Base-by-base conservation (phyloP, 495 filamentous ascomycete species). In the Schizothecium vesticola region DNA sequence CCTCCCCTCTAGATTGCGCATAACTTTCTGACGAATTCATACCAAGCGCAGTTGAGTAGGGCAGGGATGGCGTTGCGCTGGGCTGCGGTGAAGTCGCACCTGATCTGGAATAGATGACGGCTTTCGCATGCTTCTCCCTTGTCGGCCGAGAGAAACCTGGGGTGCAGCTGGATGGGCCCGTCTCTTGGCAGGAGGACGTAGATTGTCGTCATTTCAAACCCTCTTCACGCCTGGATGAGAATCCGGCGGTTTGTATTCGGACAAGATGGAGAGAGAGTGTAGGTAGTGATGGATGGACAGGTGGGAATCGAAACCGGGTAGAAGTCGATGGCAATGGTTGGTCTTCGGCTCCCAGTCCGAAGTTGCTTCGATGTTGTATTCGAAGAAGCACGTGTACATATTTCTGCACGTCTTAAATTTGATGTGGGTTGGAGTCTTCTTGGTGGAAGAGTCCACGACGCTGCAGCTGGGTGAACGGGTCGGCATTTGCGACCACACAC, bases 81-180 rank as follows among this genome's bases (percentile, higher is more conserved):
- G 43, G 43, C 43, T 8, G 43, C 43, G 26, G 22, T 61, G 19
- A 16, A 22, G 16, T 61, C 24, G 24, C 70, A 59, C 56, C 12
- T 69, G 63, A 67, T 69, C 70, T 67, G 70, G 70, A 65, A 60
- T 68, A 68, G 66, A 65, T 64, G 26, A 62, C 25, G 31, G 23
- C 57, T 12, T 31, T 59, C 25, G 51, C 31, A 24, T 51, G 13
- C 29, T 11, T 56, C 65, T 59, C 21, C 25, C 28, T 25, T 22
- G 16, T 65, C 9, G 56, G 56, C 33, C 23, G 23, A 21, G 29
- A 16, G 31, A 62, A 69, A 59, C 56, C 64, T 67, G 69, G 69
- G 69, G 69, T 70, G 68, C 68, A 55, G 51, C 25, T 60, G 23
- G 58, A n/a, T 6, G 57, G 23, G 1, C 24, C 21, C 56, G 28